Evolutionary conservation across 2,329 filamentous ascomycete genomes (phyloP).

Genomic region (Epichloe hybrida): DNA sequence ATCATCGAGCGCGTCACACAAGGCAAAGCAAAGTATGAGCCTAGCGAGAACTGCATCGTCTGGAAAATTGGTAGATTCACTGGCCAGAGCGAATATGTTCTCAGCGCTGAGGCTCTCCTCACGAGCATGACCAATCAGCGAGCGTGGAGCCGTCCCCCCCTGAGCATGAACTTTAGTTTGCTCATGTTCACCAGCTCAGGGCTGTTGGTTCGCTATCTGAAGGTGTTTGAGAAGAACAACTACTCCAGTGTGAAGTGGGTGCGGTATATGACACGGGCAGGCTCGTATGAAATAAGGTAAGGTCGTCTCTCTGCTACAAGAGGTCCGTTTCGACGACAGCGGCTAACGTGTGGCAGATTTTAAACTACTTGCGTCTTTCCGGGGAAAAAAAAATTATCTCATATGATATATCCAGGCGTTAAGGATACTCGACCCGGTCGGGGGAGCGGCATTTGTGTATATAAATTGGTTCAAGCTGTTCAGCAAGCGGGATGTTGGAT

Average conservation of each 20-base stretch:
- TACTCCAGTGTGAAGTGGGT: conserved; percentile 99
- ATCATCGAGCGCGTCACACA: conserved; percentile 89
- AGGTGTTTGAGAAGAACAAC: conserved; percentile 98
- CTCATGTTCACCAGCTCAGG: conserved; percentile 98
- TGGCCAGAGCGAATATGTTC: conserved; percentile 90
- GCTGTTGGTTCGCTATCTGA: conserved; percentile 81
- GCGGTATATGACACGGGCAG: conserved; percentile 93
- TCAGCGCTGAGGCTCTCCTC: conserved; percentile 84
- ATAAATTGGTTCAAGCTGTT: background rate
- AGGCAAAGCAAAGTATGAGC: conserved; percentile 97
- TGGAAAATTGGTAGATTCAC: conserved; percentile 99
- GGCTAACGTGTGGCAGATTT: conserved; percentile 18
- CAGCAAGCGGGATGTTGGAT: background rate
- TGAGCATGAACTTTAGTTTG: conserved; percentile 83
- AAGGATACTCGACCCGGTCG: background rate
- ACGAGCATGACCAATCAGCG: conserved; percentile 98
- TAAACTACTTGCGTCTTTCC: conserved; percentile 11
- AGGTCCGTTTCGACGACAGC: background rate
- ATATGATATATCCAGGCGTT: conserved; percentile 3
- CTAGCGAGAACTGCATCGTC: conserved; percentile 92
- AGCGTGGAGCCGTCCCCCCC: conserved; percentile 84
- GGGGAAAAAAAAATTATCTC: background rate
- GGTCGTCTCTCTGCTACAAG: conserved; percentile 4
- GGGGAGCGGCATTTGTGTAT: background rate
- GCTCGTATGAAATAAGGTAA: conserved; percentile 91